Conservation (phyloP, 139 green algal genomes). For the Chloropicon primus region DNA sequence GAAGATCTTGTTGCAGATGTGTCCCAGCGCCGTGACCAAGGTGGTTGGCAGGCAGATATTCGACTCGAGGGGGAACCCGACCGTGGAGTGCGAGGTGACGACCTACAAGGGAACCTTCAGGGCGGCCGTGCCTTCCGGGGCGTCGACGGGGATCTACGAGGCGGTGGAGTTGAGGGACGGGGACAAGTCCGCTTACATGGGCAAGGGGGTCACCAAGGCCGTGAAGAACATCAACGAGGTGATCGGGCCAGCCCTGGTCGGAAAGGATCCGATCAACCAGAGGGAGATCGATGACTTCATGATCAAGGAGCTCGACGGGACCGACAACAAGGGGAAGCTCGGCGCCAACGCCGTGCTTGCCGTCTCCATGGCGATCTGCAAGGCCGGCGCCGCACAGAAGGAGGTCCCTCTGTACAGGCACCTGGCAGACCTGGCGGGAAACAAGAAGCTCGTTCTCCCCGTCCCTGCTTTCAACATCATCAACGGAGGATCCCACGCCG, state of each 20-base stretch:
- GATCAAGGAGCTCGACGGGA: conserved; percentile 22
- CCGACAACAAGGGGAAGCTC: conserved; percentile 4
- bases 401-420: background rate
- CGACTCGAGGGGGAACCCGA: background rate
- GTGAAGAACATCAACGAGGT: conserved; percentile 92
- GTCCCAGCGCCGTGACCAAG: background rate
- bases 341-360: background rate
- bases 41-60: background rate
- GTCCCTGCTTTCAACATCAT: conserved; percentile 2
- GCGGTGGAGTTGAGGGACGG: conserved; percentile 92
- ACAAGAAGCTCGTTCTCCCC: conserved; percentile 66
- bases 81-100: conserved; percentile 3
- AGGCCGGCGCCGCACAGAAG: background rate
- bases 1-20: background rate
- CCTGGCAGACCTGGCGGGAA: conserved; percentile 83
- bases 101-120: background rate
- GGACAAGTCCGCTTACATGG: conserved; percentile 66
- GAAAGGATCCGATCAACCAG: background rate
- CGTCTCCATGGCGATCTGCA: conserved; percentile 1
- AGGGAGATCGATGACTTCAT: background rate
- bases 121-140: background rate
- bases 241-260: conserved; percentile 53
- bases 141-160: conserved; percentile 52
- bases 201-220: conserved; percentile 89
- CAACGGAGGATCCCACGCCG: conserved; percentile 1